Base-by-base conservation (phyloP, 1,284 basidiomycete species). In the Coniophora puteana region DNA sequence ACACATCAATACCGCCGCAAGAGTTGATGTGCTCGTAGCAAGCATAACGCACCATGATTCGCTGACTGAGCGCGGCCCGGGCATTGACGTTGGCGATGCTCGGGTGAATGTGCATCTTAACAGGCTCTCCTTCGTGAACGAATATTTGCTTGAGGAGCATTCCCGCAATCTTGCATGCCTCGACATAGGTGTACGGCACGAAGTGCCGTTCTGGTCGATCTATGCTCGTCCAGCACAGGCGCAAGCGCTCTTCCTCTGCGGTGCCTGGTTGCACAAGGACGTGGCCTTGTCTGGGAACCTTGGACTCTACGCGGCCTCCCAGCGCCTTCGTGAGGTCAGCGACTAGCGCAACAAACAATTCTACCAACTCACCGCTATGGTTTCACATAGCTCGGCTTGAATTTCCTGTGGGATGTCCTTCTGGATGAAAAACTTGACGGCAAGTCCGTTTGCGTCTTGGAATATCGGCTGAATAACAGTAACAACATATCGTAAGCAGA, bases 341-440 rank as follows among this genome's bases (percentile, higher is more conserved):
- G 26, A 22, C 14, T 5, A 31, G 31, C 45, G 32, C 26, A 28
- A 32, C 12, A 36, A 32, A 34, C 35, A 23, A 41, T 14, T 36
- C 38, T 35, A 14, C 26, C 37, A 22, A 45, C 44, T 45, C 44
- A 88, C 85, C 2, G 78, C 75, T 40, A 89, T 83, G 16, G 73
- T 78, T 54, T 84, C 78, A 51, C 76, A 79, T 22, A 89, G 58
- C 43, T 83, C 77, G 4, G 73, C 74, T 51, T 84, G 80, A n/a
- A 75, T 66, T 47, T 80, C 75, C 43, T 80, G 69, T 3, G 74
- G 63, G n/a, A 89, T 68, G 56, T 88, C 84, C 53, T 83, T 85
- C 54, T 87, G 83, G 25, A 89, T 74, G 59, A 88, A 89, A 58
- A 89, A 89, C 55, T 89, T 89, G 67, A 86, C 61, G 4, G 83